Evolutionary conservation across 140 eudicot species (phyloP).

Genomic region (Stevia rebaudiana): DNA sequence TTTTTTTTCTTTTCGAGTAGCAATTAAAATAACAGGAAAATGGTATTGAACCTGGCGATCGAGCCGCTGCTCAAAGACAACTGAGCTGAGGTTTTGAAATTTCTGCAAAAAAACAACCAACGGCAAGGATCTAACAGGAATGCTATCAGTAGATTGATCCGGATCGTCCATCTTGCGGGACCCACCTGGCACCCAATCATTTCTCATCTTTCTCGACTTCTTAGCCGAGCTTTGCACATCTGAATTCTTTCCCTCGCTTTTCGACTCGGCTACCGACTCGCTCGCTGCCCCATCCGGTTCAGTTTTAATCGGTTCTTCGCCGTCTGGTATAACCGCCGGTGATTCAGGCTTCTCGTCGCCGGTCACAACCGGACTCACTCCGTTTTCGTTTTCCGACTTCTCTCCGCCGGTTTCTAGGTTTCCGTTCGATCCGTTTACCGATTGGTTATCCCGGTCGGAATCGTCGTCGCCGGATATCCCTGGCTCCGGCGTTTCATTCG

Average conservation of each 20-base stretch:
- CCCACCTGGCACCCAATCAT: slow-evolving; percentile 27
- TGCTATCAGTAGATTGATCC: slow-evolving; percentile 27
- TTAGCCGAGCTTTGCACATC: slow-evolving; percentile 54
- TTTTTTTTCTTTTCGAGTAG: too few relatives aligned
- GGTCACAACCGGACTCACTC: slow-evolving; percentile 19
- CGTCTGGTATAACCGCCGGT: slow-evolving; percentile 26
- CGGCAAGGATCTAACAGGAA: slow-evolving; percentile 36
- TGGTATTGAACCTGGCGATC: slow-evolving; percentile 40
- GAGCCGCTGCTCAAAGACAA: slow-evolving; percentile 46
- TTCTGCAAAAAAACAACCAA: slow-evolving; percentile 39
- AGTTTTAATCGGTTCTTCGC: slow-evolving; percentile 20
- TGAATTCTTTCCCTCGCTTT: slow-evolving; percentile 36
- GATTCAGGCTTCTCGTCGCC: slow-evolving; percentile 28
- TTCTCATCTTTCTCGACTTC: slow-evolving; percentile 28
- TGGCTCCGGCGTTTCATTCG: slow-evolving; percentile 8
- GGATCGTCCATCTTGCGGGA: slow-evolving; percentile 20
- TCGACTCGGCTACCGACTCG: slow-evolving; percentile 38
- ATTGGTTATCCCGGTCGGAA: slow-evolving; percentile 31
- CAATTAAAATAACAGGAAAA: not conserved
- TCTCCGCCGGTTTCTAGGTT: slow-evolving; percentile 21
- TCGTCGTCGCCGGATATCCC: slow-evolving; percentile 19
- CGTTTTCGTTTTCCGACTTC: slow-evolving; percentile 18
- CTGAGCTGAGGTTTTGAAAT: slow-evolving; percentile 32
- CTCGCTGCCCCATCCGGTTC: slow-evolving; percentile 33
- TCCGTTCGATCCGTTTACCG: slow-evolving; percentile 35